Evolutionary conservation across 768 basidiomycete genomes (phyloP).

Genomic region (Kondoa malvinella): DNA sequence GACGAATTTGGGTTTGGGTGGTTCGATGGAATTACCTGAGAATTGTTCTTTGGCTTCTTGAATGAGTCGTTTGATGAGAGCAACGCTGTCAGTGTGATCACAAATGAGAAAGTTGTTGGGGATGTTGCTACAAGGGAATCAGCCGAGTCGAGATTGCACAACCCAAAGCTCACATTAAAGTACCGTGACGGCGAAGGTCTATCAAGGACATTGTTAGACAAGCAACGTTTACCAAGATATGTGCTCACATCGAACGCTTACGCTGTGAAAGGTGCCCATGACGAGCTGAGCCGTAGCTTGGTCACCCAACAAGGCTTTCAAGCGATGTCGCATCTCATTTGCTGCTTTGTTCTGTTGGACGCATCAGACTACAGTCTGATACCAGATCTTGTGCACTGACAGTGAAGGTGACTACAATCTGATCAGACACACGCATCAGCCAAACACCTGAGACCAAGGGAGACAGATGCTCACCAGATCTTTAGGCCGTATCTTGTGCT

Average conservation of each 20-base stretch:
- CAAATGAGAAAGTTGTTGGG: conserved; percentile 63
- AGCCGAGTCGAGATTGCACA: too few relatives aligned
- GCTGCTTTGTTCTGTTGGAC: conserved; percentile 40
- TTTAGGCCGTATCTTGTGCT: neutral
- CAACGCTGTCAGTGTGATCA: conserved; percentile 42
- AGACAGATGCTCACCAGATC: neutral
- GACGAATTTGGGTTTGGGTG: conserved; percentile 39
- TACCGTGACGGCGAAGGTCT: conserved; percentile 49
- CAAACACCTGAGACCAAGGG: neutral
- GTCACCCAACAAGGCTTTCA: conserved; percentile 51
- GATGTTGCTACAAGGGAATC: too few relatives aligned
- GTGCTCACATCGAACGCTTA: conserved; percentile 33
- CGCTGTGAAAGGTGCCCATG: conserved; percentile 32
- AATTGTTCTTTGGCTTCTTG: conserved; percentile 7
- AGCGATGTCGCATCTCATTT: conserved; percentile 60
- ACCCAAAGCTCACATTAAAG: too few relatives aligned
- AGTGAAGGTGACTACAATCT: conserved; percentile 50
- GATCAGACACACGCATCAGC: neutral
- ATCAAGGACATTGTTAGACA: neutral
- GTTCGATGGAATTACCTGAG: neutral
- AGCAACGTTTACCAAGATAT: conserved; percentile 31
- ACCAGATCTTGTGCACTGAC: conserved; percentile 43
- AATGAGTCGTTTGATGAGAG: conserved; percentile 20
- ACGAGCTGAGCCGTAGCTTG: conserved; percentile 40
- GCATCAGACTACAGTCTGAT: neutral